A percentile compares a stretch with the other conserved stretches of the same genome.
Conservation (phyloP, 495 filamentous ascomycete genomes). For the Penicillium cosmopolitanum region DNA sequence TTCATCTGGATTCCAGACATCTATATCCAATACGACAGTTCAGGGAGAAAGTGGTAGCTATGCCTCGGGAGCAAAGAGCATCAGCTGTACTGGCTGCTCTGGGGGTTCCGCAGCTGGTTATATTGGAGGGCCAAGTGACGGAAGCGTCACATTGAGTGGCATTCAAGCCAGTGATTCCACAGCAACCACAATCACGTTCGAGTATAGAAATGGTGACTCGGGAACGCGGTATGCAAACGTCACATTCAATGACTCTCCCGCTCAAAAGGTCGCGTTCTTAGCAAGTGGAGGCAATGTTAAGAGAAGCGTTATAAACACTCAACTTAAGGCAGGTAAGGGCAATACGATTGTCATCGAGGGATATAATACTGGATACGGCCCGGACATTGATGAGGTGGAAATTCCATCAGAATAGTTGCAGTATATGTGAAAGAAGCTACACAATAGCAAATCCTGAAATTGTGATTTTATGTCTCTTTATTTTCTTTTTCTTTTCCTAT, state of each 20-base stretch:
- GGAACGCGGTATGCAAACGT: constrained; percentile 1
- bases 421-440: not conserved
- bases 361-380: constrained; percentile 7
- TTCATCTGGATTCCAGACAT: constrained; percentile 13
- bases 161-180: not conserved
- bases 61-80: not conserved
- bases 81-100: constrained; percentile 1
- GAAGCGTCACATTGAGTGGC: not conserved
- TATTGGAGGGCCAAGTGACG: not conserved
- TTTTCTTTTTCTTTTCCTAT: not conserved
- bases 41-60: constrained; percentile 1
- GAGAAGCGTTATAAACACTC: not conserved
- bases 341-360: constrained; percentile 3
- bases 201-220: constrained; percentile 4
- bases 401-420: not conserved
- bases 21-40: constrained; percentile 2
- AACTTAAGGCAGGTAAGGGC: not conserved
- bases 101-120: not conserved
- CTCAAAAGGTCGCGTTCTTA: constrained; percentile 3
- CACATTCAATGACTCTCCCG: constrained; percentile 1
- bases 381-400: not conserved
- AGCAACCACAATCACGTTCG: not conserved
- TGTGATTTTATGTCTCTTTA: not conserved
- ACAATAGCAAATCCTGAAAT: not conserved
- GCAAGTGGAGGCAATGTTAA: not conserved